Base-by-base conservation (phyloP, 2,329 filamentous ascomycete genomes). In the Nemania bipapillata region DNA sequence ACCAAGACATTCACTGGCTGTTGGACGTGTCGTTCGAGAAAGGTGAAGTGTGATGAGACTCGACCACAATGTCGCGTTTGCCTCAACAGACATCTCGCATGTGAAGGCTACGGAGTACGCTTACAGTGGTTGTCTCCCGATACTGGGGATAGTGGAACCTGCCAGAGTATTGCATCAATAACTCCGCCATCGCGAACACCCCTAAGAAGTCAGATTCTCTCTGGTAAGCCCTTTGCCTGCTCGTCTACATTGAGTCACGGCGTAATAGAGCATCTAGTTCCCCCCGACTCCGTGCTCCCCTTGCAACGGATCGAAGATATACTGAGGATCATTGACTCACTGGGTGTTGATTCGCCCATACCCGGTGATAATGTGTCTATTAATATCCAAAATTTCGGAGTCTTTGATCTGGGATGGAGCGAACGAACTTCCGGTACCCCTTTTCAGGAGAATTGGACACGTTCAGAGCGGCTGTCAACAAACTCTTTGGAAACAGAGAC, bases 1-100 rank as follows among this genome's bases (percentile, higher is more conserved):
- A 52, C 49, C 24, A 52, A 52, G 49, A 52, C 49, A 17, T 52
- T 52, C 49, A 52, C 49, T 15, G 49, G 49, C 22, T 52, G 49
- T 52, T 52, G 49, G 49, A 52, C 49, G 2, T 52, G 49, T 30
- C 49, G 49, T 17, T 52, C 49, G 24, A 52, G 49, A 52, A 52
- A 52, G 24, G 49, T 52, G 26, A 52, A 52, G 49, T 52, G 49
- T 30, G 49, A 52, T 30, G 49, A 52, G 49, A 28, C 24, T 30
- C 49, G 49, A 26, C 49, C 49, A 30, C 49, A 52, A 52, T 52
- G 49, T 12, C 49, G 26, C 22, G 49, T 52, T 30, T 52, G 49
- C 26, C 49, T 52, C 26, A n/a, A 28, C 12, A 52, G 49, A 30
- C 12, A 28, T 17, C 24, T 52, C 12, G 12, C 26, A 12, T 52